A percentile compares a stretch with the other conserved stretches of the same genome.
Evolutionary conservation across 2,329 filamentous ascomycete genomes (phyloP).

Genomic region (Verruconis gallopava): DNA sequence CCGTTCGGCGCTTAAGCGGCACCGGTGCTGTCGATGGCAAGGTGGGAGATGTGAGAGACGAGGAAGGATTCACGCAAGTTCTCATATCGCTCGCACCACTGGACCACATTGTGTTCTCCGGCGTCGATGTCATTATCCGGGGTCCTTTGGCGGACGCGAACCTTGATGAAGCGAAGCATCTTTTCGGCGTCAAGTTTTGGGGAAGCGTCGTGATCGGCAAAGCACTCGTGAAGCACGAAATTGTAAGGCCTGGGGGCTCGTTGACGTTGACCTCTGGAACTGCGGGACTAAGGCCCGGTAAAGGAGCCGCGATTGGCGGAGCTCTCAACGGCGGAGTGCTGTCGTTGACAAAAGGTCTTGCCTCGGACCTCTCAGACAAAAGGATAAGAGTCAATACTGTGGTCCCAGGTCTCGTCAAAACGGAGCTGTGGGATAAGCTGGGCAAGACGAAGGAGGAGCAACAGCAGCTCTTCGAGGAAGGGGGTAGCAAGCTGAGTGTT

Average conservation of each 20-base stretch:
- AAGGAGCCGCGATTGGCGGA: conserved; percentile 24
- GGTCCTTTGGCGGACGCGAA: conserved; percentile 22
- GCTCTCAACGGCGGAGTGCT: conserved; percentile 16
- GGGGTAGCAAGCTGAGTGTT: conserved; percentile 7
- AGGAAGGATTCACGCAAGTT: conserved; percentile 20
- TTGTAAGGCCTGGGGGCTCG: conserved; percentile 25
- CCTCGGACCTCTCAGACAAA: conserved; percentile 10
- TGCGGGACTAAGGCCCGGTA: conserved; percentile 24
- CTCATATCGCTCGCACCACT: conserved; percentile 23
- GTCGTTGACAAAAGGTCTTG: conserved; percentile 12
- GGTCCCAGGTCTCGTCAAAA: conserved; percentile 11
- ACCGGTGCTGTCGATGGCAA: conserved; percentile 17
- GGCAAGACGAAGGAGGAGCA: conserved; percentile 9
- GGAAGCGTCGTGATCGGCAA: conserved; percentile 25
- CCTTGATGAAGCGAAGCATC: conserved; percentile 22
- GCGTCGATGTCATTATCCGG: conserved; percentile 28
- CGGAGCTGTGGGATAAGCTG: conserved; percentile 13
- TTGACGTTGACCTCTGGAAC: conserved; percentile 27
- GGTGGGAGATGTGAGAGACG: conserved; percentile 25
- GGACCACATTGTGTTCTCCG: conserved; percentile 28
- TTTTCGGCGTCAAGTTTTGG: conserved; percentile 31
- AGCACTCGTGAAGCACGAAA: conserved; percentile 26
- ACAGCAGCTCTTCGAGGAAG: conserved; percentile 2
- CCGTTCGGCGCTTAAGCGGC: conserved; percentile 19
- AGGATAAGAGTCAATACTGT: conserved; percentile 12